phyloP scores from a whole-genome alignment of 495 filamentous ascomycete species.

The Cercophora newfieldiana region DNA sequence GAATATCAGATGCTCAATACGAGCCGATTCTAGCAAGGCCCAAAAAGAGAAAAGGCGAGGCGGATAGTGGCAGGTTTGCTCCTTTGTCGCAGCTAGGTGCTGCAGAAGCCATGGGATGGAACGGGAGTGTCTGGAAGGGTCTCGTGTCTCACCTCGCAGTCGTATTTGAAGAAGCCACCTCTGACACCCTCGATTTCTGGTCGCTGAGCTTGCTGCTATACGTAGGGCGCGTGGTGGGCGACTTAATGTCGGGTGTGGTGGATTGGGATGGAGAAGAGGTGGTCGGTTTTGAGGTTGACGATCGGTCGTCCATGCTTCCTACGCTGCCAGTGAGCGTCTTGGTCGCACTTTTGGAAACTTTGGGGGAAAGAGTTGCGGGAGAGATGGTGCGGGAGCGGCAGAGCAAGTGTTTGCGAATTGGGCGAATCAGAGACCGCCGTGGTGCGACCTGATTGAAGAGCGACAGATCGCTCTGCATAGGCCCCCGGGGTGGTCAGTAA shows the following conservation, averaged over 20 bases:
- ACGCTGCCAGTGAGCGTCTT: constrained; percentile 26
- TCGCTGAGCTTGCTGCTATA: constrained; percentile 42
- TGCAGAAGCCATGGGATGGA: constrained; percentile 21
- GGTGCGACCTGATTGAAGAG: constrained; percentile 25
- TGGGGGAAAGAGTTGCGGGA: constrained; percentile 35
- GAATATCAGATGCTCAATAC: constrained; percentile 4
- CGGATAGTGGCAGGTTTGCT: background rate
- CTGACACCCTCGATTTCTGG: constrained; percentile 28
- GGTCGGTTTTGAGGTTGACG: constrained; percentile 31
- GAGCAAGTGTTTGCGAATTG: constrained; percentile 38
- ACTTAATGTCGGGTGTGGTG: constrained; percentile 30
- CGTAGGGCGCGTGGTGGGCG: constrained; percentile 29
- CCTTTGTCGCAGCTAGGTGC: constrained; percentile 29
- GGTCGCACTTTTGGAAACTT: constrained; percentile 36
- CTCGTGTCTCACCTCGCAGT: constrained; percentile 40
- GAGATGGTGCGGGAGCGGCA: constrained; percentile 38
- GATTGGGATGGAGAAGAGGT: constrained; percentile 28
- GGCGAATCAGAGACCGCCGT: constrained; percentile 33
- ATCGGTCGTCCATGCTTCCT: constrained; percentile 40
- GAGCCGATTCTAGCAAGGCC: constrained; percentile 10
- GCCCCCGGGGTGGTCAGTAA: constrained; percentile 19
- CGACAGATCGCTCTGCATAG: constrained; percentile 24
- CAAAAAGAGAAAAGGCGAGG: constrained; percentile 8
- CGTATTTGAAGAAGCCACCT: constrained; percentile 27
- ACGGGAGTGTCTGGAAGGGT: constrained; percentile 23